phyloP scores from a whole-genome alignment of 176 grass and related monocot species.

The Eleusine indica region DNA sequence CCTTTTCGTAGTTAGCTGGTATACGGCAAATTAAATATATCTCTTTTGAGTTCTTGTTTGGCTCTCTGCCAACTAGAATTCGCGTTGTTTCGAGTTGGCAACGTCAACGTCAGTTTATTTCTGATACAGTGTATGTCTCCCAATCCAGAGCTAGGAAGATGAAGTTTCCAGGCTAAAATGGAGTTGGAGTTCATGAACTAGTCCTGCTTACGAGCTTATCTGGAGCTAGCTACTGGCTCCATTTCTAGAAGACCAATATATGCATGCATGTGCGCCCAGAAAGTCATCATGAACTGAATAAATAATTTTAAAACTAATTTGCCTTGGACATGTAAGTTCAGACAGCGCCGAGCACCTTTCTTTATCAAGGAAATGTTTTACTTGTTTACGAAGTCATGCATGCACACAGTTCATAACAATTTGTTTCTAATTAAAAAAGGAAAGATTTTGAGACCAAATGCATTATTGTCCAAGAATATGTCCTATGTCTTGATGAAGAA shows the following conservation, averaged over 20 bases:
- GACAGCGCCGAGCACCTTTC: neutral
- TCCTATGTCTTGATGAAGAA: neutral
- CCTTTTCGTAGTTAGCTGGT: conserved; percentile 9
- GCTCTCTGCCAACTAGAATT: conserved; percentile 23
- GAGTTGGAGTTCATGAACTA: conserved; percentile 4
- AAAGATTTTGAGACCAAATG: neutral
- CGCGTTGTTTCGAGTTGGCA: conserved; percentile 25
- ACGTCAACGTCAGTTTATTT: neutral
- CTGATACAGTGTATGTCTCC: conserved; percentile 2
- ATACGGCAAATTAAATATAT: conserved; percentile 8
- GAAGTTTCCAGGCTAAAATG: neutral
- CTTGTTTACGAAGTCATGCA: neutral
- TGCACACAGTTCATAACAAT: neutral
- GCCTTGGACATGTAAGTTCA: neutral
- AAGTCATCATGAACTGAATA: neutral
- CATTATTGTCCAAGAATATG: neutral
- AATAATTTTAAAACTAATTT: neutral
- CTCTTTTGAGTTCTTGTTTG: conserved; percentile 21
- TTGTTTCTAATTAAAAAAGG: neutral
- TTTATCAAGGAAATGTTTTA: neutral
- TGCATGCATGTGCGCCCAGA: neutral
- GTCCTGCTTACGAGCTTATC: neutral
- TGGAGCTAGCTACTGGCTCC: neutral
- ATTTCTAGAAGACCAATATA: conserved; percentile 1
- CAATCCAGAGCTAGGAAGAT: neutral